phyloP scores from a whole-genome alignment of 495 filamentous ascomycete genomes.

The Schizothecium vesticola region DNA sequence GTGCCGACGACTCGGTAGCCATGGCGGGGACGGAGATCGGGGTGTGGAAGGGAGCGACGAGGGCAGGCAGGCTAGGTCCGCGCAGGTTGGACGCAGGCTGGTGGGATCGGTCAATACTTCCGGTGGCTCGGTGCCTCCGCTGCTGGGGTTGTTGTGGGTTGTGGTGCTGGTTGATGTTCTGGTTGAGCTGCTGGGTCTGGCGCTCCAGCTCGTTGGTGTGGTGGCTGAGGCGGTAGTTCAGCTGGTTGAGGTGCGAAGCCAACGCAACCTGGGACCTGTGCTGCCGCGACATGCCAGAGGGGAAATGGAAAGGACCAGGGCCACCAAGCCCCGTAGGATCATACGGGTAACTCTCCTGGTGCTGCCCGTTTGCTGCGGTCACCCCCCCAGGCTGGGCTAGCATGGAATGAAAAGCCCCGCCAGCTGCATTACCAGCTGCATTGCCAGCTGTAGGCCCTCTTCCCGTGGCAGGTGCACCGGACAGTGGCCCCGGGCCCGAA shows the following conservation, averaged over 20 bases:
- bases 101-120: neutral
- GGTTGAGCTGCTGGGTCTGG: neutral
- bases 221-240: neutral
- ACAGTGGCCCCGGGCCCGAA: neutral
- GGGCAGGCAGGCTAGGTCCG: neutral
- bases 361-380: neutral
- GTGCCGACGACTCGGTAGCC: slow-evolving; percentile 1
- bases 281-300: neutral
- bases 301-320: neutral
- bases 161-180: neutral
- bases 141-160: neutral
- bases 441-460: neutral
- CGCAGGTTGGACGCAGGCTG: neutral
- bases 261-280: neutral
- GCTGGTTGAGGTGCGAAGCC: neutral
- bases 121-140: neutral
- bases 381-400: neutral
- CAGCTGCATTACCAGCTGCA: neutral
- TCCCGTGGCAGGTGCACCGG: neutral
- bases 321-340: neutral
- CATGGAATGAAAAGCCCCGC: neutral
- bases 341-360: neutral
- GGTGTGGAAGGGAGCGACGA: neutral
- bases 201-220: neutral
- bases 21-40: slow-evolving; percentile 1